A percentile compares a stretch with the other conserved stretches of the same genome.
phyloP scores from a whole-genome alignment of 2,329 filamentous ascomycete genomes.

The Pseudonectria buxi region DNA sequence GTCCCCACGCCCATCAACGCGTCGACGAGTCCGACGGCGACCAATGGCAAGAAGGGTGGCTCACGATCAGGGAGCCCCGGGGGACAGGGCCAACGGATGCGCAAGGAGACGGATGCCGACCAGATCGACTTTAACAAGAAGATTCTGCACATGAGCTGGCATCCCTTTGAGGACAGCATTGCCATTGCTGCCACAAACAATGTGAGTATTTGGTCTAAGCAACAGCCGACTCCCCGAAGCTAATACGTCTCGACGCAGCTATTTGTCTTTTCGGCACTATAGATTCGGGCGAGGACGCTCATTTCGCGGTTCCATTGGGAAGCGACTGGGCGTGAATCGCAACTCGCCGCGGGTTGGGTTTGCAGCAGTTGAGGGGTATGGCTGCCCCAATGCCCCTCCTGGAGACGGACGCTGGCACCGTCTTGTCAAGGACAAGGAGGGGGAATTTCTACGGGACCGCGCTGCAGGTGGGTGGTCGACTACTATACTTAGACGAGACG shows the following conservation, averaged over 20 bases:
- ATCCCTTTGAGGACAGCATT: conserved; percentile 99
- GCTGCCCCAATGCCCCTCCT: too few relatives aligned
- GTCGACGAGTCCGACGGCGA: conserved; percentile 62
- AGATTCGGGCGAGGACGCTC: conserved; percentile 26
- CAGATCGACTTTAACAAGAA: conserved; percentile 99
- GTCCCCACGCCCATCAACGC: conserved; percentile 94
- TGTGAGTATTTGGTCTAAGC: conserved; percentile 51
- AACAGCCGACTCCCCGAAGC: not conserved
- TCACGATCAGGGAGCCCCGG: conserved; percentile 84
- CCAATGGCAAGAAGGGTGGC: conserved; percentile 77
- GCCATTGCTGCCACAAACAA: conserved; percentile 99
- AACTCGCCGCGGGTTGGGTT: conserved; percentile 3
- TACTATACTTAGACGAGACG: too few relatives aligned
- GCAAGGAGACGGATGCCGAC: conserved; percentile 97
- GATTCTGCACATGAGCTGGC: conserved; percentile 99
- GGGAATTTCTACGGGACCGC: too few relatives aligned
- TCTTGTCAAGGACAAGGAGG: too few relatives aligned
- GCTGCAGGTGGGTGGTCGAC: too few relatives aligned
- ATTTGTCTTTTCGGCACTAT: conserved; percentile 74
- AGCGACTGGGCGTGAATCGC: conserved; percentile 9
- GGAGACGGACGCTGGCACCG: too few relatives aligned
- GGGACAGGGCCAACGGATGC: conserved; percentile 83
- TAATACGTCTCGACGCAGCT: conserved; percentile 40
- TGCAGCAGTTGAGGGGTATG: too few relatives aligned
- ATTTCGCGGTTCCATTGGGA: conserved; percentile 16